Evolutionary conservation across 2,329 filamentous ascomycete species (phyloP), one percentile per base, ranked within the genome.

Genomic region (Aspergillus persii): DNA sequence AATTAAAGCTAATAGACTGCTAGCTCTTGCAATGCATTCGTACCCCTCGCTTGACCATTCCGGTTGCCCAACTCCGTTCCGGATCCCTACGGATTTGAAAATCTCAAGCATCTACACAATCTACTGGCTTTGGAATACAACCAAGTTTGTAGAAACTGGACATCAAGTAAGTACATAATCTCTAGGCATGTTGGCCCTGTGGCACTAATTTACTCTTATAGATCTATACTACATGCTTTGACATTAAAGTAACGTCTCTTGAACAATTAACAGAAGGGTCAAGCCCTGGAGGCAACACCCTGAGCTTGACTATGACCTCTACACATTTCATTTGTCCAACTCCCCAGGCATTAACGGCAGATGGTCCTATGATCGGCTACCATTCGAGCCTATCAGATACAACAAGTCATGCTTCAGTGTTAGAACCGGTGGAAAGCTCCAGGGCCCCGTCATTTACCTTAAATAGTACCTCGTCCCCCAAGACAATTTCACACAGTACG

Each of bases 91-190:
- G 4, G 44, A 55, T 27, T 9, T 39, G 27, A 15, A 33, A 27
- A 5, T 29, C n/a, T 9, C 44, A 29, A 49, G 44, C 8, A n/a
- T 39, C 12, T 55, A 55, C 29, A 50, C 53, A 23, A 41, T 55
- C 30, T 55, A 55, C 46, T 55, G 53, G 53, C 46, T 55, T 30
- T 55, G 53, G 53, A 55, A 55, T 48, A 55, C 53, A 31, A 50
- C 53, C 4, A 15, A 33, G 46, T 0, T 27, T 1, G 5, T 48
- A n/a, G 53, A 39, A 15, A 23, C 36, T 27, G 53, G 46, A 3
- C 50, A 29, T 9, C 11, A 30, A 4, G 44, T 55, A 30, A 4
- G 44, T 55, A 9, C 30, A 46, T 30, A 30, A 2, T 36, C 26
- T 36, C 2, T 18, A 26, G 30, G 7, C 50, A 39, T 8, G 31